A percentile compares a stretch with the other conserved stretches of the same genome.
These are phyloP conservation scores for Immersiporthe knoxdaviesiana DNA, from an alignment of 2,329 filamentous ascomycete species.

Conservation along the genomic window DNA sequence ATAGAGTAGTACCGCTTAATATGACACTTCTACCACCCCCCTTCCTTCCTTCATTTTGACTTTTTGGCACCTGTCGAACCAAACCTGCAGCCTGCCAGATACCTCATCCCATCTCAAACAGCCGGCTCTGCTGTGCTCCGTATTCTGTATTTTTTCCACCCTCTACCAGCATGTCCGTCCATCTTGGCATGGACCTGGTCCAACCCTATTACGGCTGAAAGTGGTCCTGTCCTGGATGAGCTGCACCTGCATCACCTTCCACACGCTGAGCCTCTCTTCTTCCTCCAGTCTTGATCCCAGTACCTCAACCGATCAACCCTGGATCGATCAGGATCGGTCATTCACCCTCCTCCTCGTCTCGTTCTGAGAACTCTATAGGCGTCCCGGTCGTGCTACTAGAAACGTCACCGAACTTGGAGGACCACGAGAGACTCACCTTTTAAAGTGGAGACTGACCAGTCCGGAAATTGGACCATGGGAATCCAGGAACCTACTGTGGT, in stretches of 20 bases:
- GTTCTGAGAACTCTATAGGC: neutral
- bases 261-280: neutral
- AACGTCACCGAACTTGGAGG: neutral
- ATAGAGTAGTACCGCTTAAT: too few relatives aligned
- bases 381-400: neutral
- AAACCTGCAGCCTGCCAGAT: neutral
- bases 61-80: conserved; percentile 13
- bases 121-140: conserved; percentile 5
- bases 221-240: neutral
- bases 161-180: neutral
- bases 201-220: conserved; percentile 1
- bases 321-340: neutral
- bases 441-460: neutral
- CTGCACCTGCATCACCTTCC: neutral
- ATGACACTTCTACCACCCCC: neutral
- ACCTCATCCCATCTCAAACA: conserved; percentile 6
- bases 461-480: neutral
- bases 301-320: neutral
- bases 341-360: neutral
- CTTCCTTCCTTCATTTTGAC: neutral
- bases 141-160: neutral
- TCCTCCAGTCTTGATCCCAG: neutral
- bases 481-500: neutral
- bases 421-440: neutral
- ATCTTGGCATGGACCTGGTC: conserved; percentile 8